phyloP scores from a whole-genome alignment of 768 basidiomycete species.

The Lentinula raphanica region DNA sequence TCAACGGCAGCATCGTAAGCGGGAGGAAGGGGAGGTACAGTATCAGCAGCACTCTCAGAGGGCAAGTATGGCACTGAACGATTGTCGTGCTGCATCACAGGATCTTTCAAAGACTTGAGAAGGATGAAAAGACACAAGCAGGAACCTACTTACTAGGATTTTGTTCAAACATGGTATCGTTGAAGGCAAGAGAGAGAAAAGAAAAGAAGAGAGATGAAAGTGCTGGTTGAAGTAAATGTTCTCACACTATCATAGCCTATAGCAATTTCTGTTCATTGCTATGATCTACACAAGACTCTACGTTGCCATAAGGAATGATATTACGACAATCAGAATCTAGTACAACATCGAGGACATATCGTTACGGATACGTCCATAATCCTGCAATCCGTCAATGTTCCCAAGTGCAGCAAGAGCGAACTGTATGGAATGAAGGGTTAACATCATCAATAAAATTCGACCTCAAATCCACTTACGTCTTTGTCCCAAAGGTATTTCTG shows the following conservation, averaged over 20 bases:
- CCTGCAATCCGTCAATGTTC: slow-evolving; percentile 84
- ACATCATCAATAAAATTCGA: neutral
- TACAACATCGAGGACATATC: slow-evolving; percentile 80
- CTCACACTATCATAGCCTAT: neutral
- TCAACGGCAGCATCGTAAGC: slow-evolving; percentile 45
- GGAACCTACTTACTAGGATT: neutral
- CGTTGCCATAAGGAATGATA: neutral
- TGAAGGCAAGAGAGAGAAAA: neutral
- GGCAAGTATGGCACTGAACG: slow-evolving; percentile 43
- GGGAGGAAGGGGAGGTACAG: slow-evolving; percentile 24
- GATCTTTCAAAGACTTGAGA: neutral
- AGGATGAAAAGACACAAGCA: neutral
- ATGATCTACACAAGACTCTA: neutral
- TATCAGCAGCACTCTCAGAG: slow-evolving; percentile 25
- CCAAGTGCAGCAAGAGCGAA: slow-evolving; percentile 87
- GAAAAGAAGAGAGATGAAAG: neutral
- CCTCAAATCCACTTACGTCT: slow-evolving; percentile 55
- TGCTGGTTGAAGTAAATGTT: neutral
- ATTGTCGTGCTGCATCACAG: slow-evolving; percentile 40
- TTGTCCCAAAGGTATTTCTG: slow-evolving; percentile 97
- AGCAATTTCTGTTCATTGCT: neutral
- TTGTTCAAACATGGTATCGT: neutral
- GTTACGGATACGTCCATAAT: slow-evolving; percentile 86
- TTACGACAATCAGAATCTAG: slow-evolving; percentile 35
- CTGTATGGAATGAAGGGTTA: slow-evolving; percentile 29